Percentiles rank a stretch among this genome's conserved stretches.
Evolutionary conservation across 345 rosid species (phyloP).

Genomic region (Viola odorata): DNA sequence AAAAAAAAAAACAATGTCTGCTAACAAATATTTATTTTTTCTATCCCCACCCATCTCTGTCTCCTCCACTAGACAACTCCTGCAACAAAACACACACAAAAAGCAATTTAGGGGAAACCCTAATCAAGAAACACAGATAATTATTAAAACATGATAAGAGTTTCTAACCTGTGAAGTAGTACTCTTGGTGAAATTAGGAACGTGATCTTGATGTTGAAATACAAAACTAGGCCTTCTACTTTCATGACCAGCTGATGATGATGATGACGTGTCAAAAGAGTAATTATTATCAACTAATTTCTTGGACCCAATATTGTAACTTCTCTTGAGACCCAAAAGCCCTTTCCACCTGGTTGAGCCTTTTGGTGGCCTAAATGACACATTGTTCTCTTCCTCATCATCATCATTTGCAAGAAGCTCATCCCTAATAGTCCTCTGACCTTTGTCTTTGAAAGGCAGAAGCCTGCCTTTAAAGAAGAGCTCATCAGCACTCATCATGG

Average conservation of each 20-base stretch:
- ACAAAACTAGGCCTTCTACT: slow-evolving; percentile 25
- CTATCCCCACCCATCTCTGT: slow-evolving; percentile 55
- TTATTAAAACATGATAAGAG: not conserved
- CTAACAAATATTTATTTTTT: slow-evolving; percentile 16
- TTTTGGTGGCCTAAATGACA: slow-evolving; percentile 52
- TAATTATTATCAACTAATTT: slow-evolving; percentile 30
- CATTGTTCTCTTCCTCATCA: slow-evolving; percentile 23
- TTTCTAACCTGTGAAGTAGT: slow-evolving; percentile 31
- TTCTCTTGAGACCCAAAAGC: slow-evolving; percentile 67
- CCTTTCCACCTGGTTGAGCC: slow-evolving; percentile 76
- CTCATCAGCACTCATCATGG: slow-evolving; percentile 98
- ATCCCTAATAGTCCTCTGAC: slow-evolving; percentile 76
- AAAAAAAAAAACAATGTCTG: slow-evolving; percentile 11
- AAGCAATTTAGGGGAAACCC: slow-evolving; percentile 6
- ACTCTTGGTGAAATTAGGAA: not conserved
- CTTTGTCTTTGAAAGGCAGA: slow-evolving; percentile 61
- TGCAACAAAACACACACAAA: slow-evolving; percentile 13
- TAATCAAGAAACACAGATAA: not conserved
- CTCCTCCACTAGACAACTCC: slow-evolving; percentile 43
- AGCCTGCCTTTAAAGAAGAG: slow-evolving; percentile 87
- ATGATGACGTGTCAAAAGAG: slow-evolving; percentile 9
- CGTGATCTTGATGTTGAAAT: slow-evolving; percentile 15
- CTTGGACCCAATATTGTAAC: slow-evolving; percentile 58
- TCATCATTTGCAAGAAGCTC: slow-evolving; percentile 63
- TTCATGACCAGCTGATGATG: slow-evolving; percentile 28